Evolutionary conservation across 495 filamentous ascomycete species (phyloP), one percentile per base, ranked within the genome.

Genomic region (Penicillium soppii): DNA sequence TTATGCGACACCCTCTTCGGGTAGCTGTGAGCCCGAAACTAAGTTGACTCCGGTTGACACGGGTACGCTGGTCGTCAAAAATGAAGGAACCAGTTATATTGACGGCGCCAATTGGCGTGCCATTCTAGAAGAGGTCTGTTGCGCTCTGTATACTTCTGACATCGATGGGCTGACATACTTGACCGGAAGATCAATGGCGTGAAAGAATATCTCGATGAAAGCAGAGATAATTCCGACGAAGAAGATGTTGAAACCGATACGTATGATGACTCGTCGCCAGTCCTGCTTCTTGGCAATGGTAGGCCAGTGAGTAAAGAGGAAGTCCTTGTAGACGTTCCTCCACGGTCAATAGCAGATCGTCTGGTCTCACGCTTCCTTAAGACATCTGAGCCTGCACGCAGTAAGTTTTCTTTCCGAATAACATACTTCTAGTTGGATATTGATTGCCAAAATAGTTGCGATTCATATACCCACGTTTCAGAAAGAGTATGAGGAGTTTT

Each of bases 41-140:
- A 81, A 80, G 33, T 20, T 33, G 19, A 49, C 57, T 9, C 54
- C 57, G 2, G 50, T 39, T 33, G 62, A 61, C 29, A 50, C 66
- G 7, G 92, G 92, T 8, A 80, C 87, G 36, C 75, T 97, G 58
- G 85, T 87, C 54, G 87, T 96, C 23, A 63, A 71, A 17, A 50
- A 71, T 10, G 63, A 66, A 7, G 73, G 70, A 9, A 69, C 68
- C 12, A 72, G 66, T 29, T 80, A 81, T 56, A 72, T 81, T 19
- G 73, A 81, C 40, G 62, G 68, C 22, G 67, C 68, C 2, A 69
- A 79, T 52, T 81, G 76, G 78, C 73, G 74, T 30, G 70, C 75
- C 16, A 76, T 81, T 38, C 57, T 78, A 5, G 70, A 77, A 44
- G 77, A 81, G 61, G 77, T 80, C 30, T 25, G 73, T 66, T 35